These are phyloP conservation scores for Diaporthe vaccinii DNA, from an alignment of 2,329 filamentous ascomycete genomes.

Conservation along the genomic window DNA sequence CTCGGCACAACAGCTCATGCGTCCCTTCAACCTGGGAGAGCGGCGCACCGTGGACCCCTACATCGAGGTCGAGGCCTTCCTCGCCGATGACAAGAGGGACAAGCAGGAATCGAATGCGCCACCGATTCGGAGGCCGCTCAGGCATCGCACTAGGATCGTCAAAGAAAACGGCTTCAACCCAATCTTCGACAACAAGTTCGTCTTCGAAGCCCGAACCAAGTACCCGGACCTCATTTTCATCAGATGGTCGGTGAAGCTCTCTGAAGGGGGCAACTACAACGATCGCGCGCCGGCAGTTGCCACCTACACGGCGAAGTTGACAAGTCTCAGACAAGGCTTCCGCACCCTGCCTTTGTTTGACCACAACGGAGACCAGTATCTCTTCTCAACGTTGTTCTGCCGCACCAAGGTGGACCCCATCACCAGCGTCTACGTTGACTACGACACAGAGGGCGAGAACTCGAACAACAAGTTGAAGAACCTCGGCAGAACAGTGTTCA, in stretches of 20 bases:
- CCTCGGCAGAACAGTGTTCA: constrained; percentile 70
- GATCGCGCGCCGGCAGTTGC: constrained; percentile 77
- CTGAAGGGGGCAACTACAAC: constrained; percentile 79
- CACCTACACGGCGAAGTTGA: constrained; percentile 93
- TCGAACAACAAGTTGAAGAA: constrained; percentile 70
- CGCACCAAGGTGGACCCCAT: constrained; percentile 78
- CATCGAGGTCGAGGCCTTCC: constrained; percentile 94
- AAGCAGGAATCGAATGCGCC: constrained; percentile 74
- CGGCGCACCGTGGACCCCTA: constrained; percentile 87
- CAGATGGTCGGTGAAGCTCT: constrained; percentile 91
- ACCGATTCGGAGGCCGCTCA: constrained; percentile 72
- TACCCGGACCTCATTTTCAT: constrained; percentile 95
- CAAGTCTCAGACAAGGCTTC: constrained; percentile 90
- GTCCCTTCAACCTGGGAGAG: constrained; percentile 70
- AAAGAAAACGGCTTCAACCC: constrained; percentile 95
- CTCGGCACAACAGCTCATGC: constrained; percentile 94
- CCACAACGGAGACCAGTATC: constrained; percentile 88
- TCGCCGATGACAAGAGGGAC: constrained; percentile 93
- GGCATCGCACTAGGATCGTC: constrained; percentile 83
- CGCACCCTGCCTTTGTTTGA: constrained; percentile 93
- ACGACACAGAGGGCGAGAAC: constrained; percentile 58
- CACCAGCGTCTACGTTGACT: constrained; percentile 69
- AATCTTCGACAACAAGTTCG: constrained; percentile 83
- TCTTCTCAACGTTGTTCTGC: constrained; percentile 96
- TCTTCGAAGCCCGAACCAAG: constrained; percentile 90